Conservation (phyloP, 345 rosid genomes). For the Eucalyptus guilfoylei region DNA sequence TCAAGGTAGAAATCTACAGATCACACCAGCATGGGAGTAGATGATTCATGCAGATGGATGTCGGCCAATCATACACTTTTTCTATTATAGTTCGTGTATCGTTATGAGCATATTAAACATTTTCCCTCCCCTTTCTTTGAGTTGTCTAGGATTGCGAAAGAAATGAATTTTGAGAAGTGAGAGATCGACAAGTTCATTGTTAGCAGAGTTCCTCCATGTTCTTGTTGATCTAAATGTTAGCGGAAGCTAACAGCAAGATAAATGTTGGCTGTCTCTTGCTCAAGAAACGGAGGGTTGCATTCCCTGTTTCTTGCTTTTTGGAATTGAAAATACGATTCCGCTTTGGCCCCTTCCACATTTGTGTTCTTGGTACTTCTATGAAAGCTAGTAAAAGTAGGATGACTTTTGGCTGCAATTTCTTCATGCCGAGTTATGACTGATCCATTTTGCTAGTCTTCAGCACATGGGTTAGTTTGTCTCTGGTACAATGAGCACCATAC, state of each 20-base stretch:
- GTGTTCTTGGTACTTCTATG: not conserved
- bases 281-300: not conserved
- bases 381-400: not conserved
- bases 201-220: not conserved
- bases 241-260: not conserved
- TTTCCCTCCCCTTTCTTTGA: not conserved
- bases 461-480: not conserved
- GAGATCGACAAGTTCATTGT: not conserved
- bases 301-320: not conserved
- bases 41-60: not conserved
- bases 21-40: not conserved
- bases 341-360: not conserved
- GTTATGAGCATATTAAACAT: not conserved
- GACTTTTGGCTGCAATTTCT: not conserved
- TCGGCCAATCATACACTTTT: not conserved
- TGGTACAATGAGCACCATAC: not conserved
- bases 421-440: not conserved
- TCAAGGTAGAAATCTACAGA: not conserved
- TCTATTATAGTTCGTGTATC: not conserved
- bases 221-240: not conserved
- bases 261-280: not conserved
- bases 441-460: not conserved
- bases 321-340: not conserved
- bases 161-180: not conserved
- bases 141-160: not conserved